Conservation (phyloP, 2,329 filamentous ascomycete genomes). For the Bipolaris bicolor region DNA sequence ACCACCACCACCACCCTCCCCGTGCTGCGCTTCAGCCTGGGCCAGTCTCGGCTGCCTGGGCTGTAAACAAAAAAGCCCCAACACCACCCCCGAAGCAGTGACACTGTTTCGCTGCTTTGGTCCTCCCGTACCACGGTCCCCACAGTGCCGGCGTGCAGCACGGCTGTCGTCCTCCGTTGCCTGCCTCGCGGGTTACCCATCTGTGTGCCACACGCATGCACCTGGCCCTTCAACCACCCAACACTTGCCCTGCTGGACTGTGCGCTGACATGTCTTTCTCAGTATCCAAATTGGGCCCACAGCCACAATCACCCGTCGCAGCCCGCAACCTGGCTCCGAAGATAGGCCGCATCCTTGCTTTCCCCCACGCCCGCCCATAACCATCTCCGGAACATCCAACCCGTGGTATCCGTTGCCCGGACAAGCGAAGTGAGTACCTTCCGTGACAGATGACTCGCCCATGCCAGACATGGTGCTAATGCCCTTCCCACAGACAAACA, state of each 20-base stretch:
- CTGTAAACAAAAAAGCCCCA: slow-evolving; percentile 29
- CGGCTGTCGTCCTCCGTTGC: slow-evolving; percentile 44
- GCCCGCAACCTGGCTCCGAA: slow-evolving; percentile 24
- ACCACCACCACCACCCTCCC: slow-evolving; percentile 1
- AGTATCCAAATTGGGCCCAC: slow-evolving; percentile 27
- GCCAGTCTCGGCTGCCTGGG: slow-evolving; percentile 11
- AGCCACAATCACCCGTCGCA: slow-evolving; percentile 37
- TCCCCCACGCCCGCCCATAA: slow-evolving; percentile 26
- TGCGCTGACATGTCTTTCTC: slow-evolving; percentile 39
- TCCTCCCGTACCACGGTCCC: slow-evolving; percentile 39
- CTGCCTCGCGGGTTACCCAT: slow-evolving; percentile 37
- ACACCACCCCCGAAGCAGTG: slow-evolving; percentile 35
- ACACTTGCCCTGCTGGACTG: slow-evolving; percentile 28
- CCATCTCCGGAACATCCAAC: slow-evolving; percentile 22
- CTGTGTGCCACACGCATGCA: slow-evolving; percentile 49
- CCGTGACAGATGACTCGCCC: slow-evolving; percentile 22
- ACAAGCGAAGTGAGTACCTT: slow-evolving; percentile 40
- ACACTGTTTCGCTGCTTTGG: slow-evolving; percentile 43
- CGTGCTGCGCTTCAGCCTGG: slow-evolving; percentile 20
- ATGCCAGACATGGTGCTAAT: slow-evolving; percentile 36
- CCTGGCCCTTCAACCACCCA: slow-evolving; percentile 36
- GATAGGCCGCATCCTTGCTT: slow-evolving; percentile 29
- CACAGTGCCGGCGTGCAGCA: slow-evolving; percentile 38
- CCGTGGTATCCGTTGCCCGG: slow-evolving; percentile 23
- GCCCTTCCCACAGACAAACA: slow-evolving; percentile 40